Evolutionary conservation across 148 eudicot species (phyloP).

Genomic region (Rhododendron vialii): DNA sequence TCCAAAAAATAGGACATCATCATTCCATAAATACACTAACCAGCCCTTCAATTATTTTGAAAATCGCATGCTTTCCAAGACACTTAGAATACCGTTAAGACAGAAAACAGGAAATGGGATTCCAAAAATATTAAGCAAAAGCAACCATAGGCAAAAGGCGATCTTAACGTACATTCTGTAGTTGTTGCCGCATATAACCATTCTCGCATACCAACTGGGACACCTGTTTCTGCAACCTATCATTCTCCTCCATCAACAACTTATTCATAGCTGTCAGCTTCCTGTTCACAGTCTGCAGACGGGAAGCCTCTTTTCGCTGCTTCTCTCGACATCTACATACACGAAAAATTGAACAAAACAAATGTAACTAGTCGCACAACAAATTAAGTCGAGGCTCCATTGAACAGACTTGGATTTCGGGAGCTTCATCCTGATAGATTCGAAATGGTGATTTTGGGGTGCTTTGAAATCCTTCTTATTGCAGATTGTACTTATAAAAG

Average conservation of each 20-base stretch:
- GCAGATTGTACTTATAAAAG: background rate
- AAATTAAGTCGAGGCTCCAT: background rate
- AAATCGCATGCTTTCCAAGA: background rate
- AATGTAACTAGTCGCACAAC: background rate
- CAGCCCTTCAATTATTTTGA: background rate
- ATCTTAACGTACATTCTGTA: conserved; percentile 60
- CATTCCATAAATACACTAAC: background rate
- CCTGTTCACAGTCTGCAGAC: conserved; percentile 80
- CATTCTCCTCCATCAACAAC: conserved; percentile 96
- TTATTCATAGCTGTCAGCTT: conserved; percentile 89
- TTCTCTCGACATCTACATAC: conserved; percentile 81
- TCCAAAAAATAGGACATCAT: background rate
- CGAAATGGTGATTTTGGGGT: background rate
- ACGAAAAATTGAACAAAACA: background rate
- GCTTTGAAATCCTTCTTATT: background rate
- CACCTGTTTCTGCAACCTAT: conserved; percentile 93
- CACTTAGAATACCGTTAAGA: background rate
- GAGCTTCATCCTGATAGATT: background rate
- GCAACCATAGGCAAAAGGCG: background rate
- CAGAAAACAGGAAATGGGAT: background rate
- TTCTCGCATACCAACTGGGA: conserved; percentile 89
- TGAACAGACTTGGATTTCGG: background rate
- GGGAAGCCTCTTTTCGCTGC: conserved; percentile 79
- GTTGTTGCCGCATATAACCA: conserved; percentile 92
- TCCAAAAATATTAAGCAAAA: background rate